These are phyloP conservation scores for Trichoderma simmonsii DNA, from an alignment of 2,329 filamentous ascomycete genomes.

Conservation along the genomic window DNA sequence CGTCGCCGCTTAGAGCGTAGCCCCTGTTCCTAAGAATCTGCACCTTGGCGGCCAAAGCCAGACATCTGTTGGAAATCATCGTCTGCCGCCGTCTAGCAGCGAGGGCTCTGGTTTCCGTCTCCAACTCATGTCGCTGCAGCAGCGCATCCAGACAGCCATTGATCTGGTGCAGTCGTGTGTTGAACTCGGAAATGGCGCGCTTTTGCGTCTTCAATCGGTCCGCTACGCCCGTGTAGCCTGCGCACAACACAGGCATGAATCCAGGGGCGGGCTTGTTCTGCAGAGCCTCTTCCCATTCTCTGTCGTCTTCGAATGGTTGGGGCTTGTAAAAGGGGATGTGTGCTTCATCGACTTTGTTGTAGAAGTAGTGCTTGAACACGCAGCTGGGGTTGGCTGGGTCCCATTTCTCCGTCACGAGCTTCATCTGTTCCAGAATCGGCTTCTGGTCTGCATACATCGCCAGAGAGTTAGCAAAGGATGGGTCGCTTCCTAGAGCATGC, in stretches of 20 bases:
- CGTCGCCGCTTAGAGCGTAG: slow-evolving; percentile 74
- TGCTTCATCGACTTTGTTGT: slow-evolving; percentile 75
- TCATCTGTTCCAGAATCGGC: slow-evolving; percentile 70
- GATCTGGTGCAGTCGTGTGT: slow-evolving; percentile 72
- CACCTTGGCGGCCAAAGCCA: slow-evolving; percentile 73
- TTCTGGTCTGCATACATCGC: slow-evolving; percentile 52
- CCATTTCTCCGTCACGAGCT: slow-evolving; percentile 70
- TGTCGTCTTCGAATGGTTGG: slow-evolving; percentile 65
- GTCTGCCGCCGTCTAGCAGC: slow-evolving; percentile 71
- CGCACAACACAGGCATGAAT: slow-evolving; percentile 73
- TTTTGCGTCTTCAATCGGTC: slow-evolving; percentile 71
- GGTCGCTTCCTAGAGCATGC: neutral
- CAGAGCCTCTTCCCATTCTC: slow-evolving; percentile 81
- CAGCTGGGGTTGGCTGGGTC: slow-evolving; percentile 64
- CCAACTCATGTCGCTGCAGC: slow-evolving; percentile 72
- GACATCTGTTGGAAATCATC: slow-evolving; percentile 67
- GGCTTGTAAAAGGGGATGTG: slow-evolving; percentile 75
- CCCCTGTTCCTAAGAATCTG: slow-evolving; percentile 78
- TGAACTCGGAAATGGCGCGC: slow-evolving; percentile 65
- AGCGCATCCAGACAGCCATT: slow-evolving; percentile 70
- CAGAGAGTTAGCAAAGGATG: neutral
- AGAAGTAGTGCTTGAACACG: slow-evolving; percentile 80
- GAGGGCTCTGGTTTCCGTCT: slow-evolving; percentile 69
- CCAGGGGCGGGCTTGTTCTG: slow-evolving; percentile 73
- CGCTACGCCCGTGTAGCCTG: slow-evolving; percentile 69